These are phyloP conservation scores for Penicillium malachiteum DNA, from an alignment of 495 filamentous ascomycete genomes.

Conservation along the genomic window DNA sequence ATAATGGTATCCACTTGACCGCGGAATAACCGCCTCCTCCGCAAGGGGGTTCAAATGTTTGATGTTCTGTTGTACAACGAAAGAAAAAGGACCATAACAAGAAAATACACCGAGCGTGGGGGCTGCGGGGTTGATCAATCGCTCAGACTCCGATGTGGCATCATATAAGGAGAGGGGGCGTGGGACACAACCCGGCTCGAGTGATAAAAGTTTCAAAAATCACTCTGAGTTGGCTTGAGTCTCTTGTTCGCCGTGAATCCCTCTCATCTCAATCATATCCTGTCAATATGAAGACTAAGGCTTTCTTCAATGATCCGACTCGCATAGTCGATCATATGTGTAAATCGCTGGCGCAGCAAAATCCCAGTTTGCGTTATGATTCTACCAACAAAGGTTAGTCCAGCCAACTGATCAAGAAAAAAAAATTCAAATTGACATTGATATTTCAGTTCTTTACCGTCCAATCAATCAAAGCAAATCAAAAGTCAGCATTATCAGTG, in stretches of 20 bases:
- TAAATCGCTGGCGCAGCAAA: slow-evolving; percentile 5
- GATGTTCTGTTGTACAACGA: background rate
- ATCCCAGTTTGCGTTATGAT: slow-evolving; percentile 7
- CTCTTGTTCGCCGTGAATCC: too few species aligned
- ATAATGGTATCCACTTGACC: background rate
- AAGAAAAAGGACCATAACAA: background rate
- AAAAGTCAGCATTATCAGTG: slow-evolving; percentile 19
- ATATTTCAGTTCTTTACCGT: slow-evolving; percentile 3
- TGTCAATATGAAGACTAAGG: slow-evolving; percentile 10
- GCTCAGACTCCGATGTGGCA: slow-evolving; percentile 6
- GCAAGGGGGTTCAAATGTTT: background rate
- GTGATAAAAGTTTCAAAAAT: too few species aligned
- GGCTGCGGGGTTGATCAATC: slow-evolving; percentile 4
- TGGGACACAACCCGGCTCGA: background rate
- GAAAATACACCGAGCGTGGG: slow-evolving; percentile 2
- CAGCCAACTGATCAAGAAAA: background rate
- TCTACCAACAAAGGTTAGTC: slow-evolving; percentile 4
- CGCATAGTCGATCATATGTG: slow-evolving; percentile 11
- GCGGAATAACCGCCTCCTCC: background rate
- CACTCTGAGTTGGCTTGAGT: too few species aligned
- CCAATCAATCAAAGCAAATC: background rate
- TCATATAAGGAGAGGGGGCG: slow-evolving; percentile 4
- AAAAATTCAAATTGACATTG: background rate
- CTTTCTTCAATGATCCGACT: slow-evolving; percentile 9
- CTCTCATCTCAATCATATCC: background rate